Evolutionary conservation across 2,329 filamentous ascomycete genomes (phyloP).

Genomic region (Ilyonectria robusta): DNA sequence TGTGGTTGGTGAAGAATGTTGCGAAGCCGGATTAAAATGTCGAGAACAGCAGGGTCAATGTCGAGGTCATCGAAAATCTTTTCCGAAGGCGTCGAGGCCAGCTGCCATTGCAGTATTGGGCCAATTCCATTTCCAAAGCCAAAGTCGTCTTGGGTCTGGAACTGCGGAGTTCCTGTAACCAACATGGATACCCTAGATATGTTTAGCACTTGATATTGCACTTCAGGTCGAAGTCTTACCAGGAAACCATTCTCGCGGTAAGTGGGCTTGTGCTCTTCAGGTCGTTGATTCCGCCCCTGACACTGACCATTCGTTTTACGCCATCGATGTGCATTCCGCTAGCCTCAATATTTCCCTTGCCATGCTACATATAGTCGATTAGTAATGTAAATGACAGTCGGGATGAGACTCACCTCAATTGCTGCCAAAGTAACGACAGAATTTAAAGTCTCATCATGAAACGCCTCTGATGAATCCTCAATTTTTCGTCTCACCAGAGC

Average conservation of each 20-base stretch:
- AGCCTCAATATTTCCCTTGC: constrained; percentile 64
- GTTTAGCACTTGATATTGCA: neutral
- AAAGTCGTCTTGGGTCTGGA: constrained; percentile 64
- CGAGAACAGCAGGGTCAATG: constrained; percentile 52
- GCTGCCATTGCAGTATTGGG: constrained; percentile 64
- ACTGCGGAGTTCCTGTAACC: constrained; percentile 67
- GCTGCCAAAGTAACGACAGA: constrained; percentile 70
- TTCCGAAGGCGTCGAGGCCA: constrained; percentile 40
- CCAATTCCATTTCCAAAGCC: constrained; percentile 64
- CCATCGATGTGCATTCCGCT: constrained; percentile 65
- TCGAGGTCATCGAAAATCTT: constrained; percentile 41
- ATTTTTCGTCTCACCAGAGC: constrained; percentile 66
- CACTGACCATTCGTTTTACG: constrained; percentile 62
- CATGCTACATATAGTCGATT: constrained; percentile 55
- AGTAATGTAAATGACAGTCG: neutral
- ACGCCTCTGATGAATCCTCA: constrained; percentile 59
- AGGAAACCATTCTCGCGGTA: constrained; percentile 68
- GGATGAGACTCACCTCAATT: constrained; percentile 63
- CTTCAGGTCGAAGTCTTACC: constrained; percentile 55
- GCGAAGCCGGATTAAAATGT: constrained; percentile 60
- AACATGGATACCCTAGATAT: constrained; percentile 69
- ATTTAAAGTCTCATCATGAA: constrained; percentile 69
- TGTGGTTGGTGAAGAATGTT: constrained; percentile 57
- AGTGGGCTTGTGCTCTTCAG: constrained; percentile 65
- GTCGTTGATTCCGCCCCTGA: constrained; percentile 65